A percentile compares a stretch with the other conserved stretches of the same genome.
Evolutionary conservation across 2,329 filamentous ascomycete species (phyloP).

Genomic region (Conoideocrella luteorostrata): DNA sequence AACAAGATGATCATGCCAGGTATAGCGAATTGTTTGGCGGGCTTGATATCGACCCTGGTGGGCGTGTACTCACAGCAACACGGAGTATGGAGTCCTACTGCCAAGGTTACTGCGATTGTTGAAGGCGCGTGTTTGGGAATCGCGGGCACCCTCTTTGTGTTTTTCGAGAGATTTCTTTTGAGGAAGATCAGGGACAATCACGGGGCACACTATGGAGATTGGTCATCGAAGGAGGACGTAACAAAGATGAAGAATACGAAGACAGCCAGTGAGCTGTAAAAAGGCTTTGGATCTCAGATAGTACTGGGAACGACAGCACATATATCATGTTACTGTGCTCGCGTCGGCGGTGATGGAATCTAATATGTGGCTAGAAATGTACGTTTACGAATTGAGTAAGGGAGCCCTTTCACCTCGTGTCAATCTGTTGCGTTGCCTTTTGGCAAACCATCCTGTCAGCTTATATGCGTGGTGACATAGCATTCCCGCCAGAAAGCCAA

Average conservation of each 20-base stretch:
- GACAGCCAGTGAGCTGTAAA: not conserved
- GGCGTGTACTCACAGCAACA: slow-evolving; percentile 42
- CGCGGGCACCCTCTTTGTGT: slow-evolving; percentile 21
- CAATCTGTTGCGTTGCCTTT: slow-evolving; percentile 23
- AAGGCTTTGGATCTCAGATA: not conserved
- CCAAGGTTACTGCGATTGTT: slow-evolving; percentile 28
- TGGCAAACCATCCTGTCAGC: slow-evolving; percentile 35
- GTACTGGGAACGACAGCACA: not conserved
- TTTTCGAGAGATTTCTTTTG: slow-evolving; percentile 25
- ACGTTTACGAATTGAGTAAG: slow-evolving; percentile 19
- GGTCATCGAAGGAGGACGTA: slow-evolving; percentile 4
- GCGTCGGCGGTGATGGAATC: too few relatives aligned
- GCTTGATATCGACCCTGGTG: slow-evolving; percentile 42
- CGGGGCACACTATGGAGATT: slow-evolving; percentile 15
- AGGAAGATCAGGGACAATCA: slow-evolving; percentile 24
- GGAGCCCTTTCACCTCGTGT: slow-evolving; percentile 20
- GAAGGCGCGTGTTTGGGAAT: slow-evolving; percentile 23
- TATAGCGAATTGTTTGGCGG: slow-evolving; percentile 41
- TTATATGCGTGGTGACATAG: slow-evolving; percentile 67
- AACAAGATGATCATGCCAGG: slow-evolving; percentile 43
- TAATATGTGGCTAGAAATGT: too few relatives aligned
- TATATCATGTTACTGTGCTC: too few relatives aligned
- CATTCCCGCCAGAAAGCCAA: slow-evolving; percentile 80
- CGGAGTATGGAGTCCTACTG: slow-evolving; percentile 38
- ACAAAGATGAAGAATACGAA: not conserved